Base-by-base conservation (phyloP, 495 filamentous ascomycete species). In the Parathielavia hyrcaniae region DNA sequence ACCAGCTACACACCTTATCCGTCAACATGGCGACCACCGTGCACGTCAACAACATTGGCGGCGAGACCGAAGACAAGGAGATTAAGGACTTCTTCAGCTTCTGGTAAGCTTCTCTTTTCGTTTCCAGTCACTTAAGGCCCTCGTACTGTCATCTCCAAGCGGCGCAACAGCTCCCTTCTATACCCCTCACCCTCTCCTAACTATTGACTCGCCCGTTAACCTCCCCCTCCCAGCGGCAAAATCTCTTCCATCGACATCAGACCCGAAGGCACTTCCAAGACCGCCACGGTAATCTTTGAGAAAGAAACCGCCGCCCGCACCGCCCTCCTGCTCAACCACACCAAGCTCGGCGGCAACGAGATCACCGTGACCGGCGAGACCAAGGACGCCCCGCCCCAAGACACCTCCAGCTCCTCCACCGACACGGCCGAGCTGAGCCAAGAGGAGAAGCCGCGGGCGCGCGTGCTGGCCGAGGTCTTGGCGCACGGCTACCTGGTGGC, bases 71-170 rank as follows among this genome's bases (percentile, higher is more conserved):
- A 59, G 89, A 97, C 71, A 88, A 91, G 75, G 90, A 98, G 73
- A 82, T 98, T 60, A 84, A 83, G 64, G 91, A 95, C 64, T 98
- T 98, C 83, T 98, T 98, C 80, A 93, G 87, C 75, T 98, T 97
- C 84, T 98, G 93, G 90, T 93, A 80, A 69, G 82, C 63, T 45
- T 3, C 48, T 11, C 48, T 38, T n/a, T 11, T 16, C n/a, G 26
- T 22, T 30, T 13, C 51, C 10, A 14, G 1, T 47, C 39, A 45
- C 51, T n/a, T 6, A 30, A 30, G 26, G 26, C 26, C n/a, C 19
- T 11, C 55, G 26, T 6, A 30, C 26, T 30, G 26, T 6, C 26
- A 30, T 6, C 26, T 30, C 26, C 3, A 30, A 30, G 26, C 26
- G 2, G 3, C 26, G 6, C 6, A 6, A 30, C 26, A 30, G 46